These are phyloP conservation scores for Penicillium sp. DNA, from an alignment of 2,329 filamentous ascomycete genomes.

Conservation along the genomic window DNA sequence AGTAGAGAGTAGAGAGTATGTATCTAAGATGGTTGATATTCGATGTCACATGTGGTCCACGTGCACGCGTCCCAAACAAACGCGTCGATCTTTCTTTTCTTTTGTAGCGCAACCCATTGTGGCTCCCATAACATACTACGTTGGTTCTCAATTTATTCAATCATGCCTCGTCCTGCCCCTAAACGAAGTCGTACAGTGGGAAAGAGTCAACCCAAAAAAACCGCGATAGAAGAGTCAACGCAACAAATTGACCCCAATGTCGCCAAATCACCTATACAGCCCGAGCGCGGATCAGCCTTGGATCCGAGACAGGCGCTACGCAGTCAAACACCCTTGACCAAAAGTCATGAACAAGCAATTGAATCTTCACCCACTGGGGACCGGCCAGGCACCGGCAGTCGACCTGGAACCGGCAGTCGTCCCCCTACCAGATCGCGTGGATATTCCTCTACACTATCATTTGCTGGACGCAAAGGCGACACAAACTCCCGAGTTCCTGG, in stretches of 20 bases:
- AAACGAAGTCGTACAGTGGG: constrained; percentile 22
- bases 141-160: not conserved
- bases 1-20: too few relatives aligned
- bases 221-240: constrained; percentile 2
- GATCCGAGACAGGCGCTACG: constrained; percentile 24
- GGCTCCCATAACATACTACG: not conserved
- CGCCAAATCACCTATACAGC: constrained; percentile 15
- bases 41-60: constrained; percentile 13
- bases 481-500: constrained; percentile 36
- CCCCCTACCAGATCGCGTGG: constrained; percentile 40
- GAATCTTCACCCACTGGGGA: constrained; percentile 38
- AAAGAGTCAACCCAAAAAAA: constrained; percentile 11
- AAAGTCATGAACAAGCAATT: constrained; percentile 35
- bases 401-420: constrained; percentile 36
- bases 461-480: constrained; percentile 41
- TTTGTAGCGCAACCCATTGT: not conserved
- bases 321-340: constrained; percentile 35
- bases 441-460: constrained; percentile 42
- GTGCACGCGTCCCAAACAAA: constrained; percentile 21
- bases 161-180: constrained; percentile 26
- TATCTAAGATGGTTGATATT: too few relatives aligned
- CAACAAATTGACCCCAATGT: constrained; percentile 11
- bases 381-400: constrained; percentile 34
- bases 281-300: constrained; percentile 17
- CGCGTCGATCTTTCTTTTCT: constrained; percentile 9